These are phyloP conservation scores for Candida vartiovaarae DNA, from an alignment of 805 yeast species.

Conservation along the genomic window DNA sequence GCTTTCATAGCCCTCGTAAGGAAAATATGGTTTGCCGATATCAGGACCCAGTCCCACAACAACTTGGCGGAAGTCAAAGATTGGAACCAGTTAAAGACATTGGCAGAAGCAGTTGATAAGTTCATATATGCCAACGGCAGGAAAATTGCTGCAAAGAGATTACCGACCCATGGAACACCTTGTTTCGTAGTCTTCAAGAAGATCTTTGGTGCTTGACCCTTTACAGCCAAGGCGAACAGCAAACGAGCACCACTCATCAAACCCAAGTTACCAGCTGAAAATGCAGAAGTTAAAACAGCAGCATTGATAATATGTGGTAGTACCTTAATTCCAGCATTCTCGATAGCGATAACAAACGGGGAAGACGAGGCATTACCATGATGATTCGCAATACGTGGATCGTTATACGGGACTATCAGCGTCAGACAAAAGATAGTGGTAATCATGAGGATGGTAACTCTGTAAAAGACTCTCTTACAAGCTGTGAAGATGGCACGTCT, in stretches of 20 bases:
- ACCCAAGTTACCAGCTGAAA: slow-evolving; percentile 29
- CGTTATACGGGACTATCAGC: slow-evolving; percentile 28
- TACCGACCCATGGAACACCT: slow-evolving; percentile 28
- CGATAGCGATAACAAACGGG: slow-evolving; percentile 35
- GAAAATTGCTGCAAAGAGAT: slow-evolving; percentile 22
- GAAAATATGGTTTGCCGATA: slow-evolving; percentile 26
- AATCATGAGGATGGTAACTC: slow-evolving; percentile 27
- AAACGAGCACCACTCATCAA: slow-evolving; percentile 26
- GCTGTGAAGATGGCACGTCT: slow-evolving; percentile 55
- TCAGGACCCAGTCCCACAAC: slow-evolving; percentile 26
- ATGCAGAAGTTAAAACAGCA: slow-evolving; percentile 32
- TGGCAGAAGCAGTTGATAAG: slow-evolving; percentile 20
- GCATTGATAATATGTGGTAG: slow-evolving; percentile 32
- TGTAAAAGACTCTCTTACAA: slow-evolving; percentile 32
- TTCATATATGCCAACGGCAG: slow-evolving; percentile 31
- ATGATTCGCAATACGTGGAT: slow-evolving; percentile 22
- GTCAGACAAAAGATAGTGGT: slow-evolving; percentile 28
- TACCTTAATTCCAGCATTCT: slow-evolving; percentile 37
- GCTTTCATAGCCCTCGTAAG: slow-evolving; percentile 30
- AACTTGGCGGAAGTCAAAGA: slow-evolving; percentile 24
- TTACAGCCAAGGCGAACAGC: slow-evolving; percentile 30
- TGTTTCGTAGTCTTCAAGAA: slow-evolving; percentile 25
- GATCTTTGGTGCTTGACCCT: slow-evolving; percentile 30
- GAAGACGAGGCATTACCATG: slow-evolving; percentile 27
- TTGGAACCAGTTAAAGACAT: slow-evolving; percentile 31